These are phyloP conservation scores for Galium porrigens DNA, from an alignment of 305 asterid genomes.

Conservation along the genomic window DNA sequence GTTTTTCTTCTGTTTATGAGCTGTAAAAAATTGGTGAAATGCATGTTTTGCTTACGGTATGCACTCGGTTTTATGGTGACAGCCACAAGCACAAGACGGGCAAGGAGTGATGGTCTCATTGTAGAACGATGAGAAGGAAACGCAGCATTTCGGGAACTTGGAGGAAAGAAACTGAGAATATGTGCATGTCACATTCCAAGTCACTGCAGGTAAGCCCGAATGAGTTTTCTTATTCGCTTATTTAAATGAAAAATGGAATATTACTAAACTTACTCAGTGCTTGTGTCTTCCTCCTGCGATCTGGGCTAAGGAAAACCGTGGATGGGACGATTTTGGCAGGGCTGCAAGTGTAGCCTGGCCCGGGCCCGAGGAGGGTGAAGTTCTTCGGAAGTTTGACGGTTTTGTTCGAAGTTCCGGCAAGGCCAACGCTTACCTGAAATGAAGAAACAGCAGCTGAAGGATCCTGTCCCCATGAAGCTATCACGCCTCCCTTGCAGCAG, in stretches of 20 bases:
- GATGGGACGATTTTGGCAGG: constrained; percentile 67
- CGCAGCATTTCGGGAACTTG: constrained; percentile 62
- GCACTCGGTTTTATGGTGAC: constrained; percentile 47
- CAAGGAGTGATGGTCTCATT: constrained; percentile 57
- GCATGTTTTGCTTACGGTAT: constrained; percentile 25
- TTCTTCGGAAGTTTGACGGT: constrained; percentile 60
- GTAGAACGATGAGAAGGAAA: constrained; percentile 74
- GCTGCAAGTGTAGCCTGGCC: constrained; percentile 77
- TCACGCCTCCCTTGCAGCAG: constrained; percentile 74
- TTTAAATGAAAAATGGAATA: too few relatives aligned
- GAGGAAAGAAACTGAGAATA: constrained; percentile 53
- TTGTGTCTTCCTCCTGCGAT: constrained; percentile 59
- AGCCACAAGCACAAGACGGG: constrained; percentile 62
- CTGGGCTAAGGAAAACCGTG: constrained; percentile 43
- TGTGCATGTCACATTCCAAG: constrained; percentile 87
- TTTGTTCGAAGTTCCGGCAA: constrained; percentile 61
- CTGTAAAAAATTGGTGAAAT: background rate
- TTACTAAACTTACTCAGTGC: constrained; percentile 35
- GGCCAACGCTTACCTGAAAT: constrained; percentile 66
- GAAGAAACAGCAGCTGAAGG: constrained; percentile 46
- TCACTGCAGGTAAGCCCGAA: constrained; percentile 37
- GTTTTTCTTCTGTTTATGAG: background rate
- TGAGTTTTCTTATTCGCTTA: background rate
- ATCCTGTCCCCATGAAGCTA: constrained; percentile 76
- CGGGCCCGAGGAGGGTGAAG: constrained; percentile 58